These are phyloP conservation scores for Hydrangea macrophylla DNA, from an alignment of 148 eudicot genomes.

Conservation along the genomic window DNA sequence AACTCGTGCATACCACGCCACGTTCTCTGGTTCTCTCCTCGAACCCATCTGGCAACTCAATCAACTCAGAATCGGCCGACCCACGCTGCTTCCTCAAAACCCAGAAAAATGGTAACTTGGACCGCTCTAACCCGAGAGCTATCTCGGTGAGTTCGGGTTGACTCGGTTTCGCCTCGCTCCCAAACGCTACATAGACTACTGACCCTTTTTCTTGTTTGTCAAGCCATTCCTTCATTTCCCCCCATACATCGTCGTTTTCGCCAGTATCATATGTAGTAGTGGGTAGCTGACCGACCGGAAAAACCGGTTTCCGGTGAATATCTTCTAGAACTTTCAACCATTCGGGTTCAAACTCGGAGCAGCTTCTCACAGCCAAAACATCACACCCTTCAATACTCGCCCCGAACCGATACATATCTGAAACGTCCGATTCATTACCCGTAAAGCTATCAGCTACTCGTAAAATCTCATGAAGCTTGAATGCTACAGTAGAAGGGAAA, in stretches of 20 bases:
- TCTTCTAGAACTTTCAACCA: constrained; percentile 28
- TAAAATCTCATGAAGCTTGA: constrained; percentile 18
- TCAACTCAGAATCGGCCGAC: neutral
- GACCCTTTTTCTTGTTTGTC: constrained; percentile 26
- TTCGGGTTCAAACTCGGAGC: constrained; percentile 34
- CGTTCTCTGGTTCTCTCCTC: constrained; percentile 33
- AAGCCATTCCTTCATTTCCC: constrained; percentile 27
- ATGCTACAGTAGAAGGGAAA: constrained; percentile 18
- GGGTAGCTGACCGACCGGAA: constrained; percentile 36
- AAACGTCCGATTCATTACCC: constrained; percentile 13
- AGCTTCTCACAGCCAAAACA: constrained; percentile 26
- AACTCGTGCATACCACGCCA: constrained; percentile 40
- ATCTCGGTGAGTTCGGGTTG: constrained; percentile 32
- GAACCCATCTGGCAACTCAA: constrained; percentile 44
- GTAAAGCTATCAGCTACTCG: neutral
- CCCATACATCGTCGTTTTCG: constrained; percentile 26
- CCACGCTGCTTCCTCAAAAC: constrained; percentile 27
- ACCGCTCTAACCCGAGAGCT: constrained; percentile 40
- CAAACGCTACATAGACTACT: constrained; percentile 44
- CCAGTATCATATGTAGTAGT: neutral
- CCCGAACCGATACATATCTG: constrained; percentile 19
- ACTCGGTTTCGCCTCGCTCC: constrained; percentile 34
- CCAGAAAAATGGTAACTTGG: constrained; percentile 42
- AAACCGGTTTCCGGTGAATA: constrained; percentile 35
- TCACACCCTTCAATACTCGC: constrained; percentile 26